Percentiles rank a stretch among this genome's conserved stretches.
Evolutionary conservation across 345 rosid genomes (phyloP).

Genomic region (Syzygium oleosum): DNA sequence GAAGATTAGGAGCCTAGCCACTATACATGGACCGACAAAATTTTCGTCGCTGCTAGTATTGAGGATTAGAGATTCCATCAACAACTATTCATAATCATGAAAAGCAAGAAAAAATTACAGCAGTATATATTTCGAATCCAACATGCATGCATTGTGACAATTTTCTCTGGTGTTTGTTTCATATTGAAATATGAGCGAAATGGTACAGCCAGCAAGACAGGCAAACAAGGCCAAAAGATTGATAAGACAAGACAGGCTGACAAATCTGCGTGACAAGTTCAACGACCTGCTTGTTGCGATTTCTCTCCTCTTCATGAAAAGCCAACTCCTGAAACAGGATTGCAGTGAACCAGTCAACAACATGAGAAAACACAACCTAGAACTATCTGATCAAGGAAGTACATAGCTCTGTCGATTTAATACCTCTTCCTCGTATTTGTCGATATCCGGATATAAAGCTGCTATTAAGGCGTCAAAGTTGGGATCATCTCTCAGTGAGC

Average conservation of each 20-base stretch:
- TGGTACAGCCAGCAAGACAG: background rate
- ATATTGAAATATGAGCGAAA: background rate
- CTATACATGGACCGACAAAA: background rate
- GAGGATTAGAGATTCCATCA: background rate
- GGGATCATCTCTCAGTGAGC: slow-evolving; percentile 93
- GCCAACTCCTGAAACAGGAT: slow-evolving; percentile 57
- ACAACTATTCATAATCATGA: background rate
- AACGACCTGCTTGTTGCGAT: slow-evolving; percentile 81
- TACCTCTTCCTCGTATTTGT: slow-evolving; percentile 75
- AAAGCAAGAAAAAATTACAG: background rate
- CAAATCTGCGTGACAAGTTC: background rate
- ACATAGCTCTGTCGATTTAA: background rate
- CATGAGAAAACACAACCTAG: background rate
- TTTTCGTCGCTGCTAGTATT: background rate
- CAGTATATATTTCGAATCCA: background rate
- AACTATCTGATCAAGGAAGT: background rate
- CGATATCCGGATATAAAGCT: slow-evolving; percentile 72
- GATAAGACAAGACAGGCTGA: background rate
- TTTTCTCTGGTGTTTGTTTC: background rate
- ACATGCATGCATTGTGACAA: background rate
- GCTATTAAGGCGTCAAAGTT: slow-evolving; percentile 84
- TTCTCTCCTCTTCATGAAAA: slow-evolving; percentile 77
- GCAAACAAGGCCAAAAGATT: background rate
- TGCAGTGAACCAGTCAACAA: background rate
- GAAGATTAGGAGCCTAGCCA: background rate